A percentile compares a stretch with the other conserved stretches of the same genome.
Conservation (phyloP, 2,329 filamentous ascomycete genomes). For the Ophidiomyces ophidiicola region DNA sequence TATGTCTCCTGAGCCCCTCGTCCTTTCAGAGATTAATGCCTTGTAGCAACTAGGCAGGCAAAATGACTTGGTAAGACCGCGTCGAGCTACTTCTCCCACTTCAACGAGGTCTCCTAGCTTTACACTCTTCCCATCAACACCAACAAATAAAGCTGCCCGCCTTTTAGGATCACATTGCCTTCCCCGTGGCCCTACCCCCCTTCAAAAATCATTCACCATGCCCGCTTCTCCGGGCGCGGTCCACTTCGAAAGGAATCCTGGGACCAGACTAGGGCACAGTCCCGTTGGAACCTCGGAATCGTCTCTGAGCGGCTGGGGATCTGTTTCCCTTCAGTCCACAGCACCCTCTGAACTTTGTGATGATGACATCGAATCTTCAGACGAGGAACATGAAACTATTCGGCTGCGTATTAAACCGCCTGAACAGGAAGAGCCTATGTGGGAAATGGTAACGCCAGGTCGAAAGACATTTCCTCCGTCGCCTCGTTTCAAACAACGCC, state of each 20-base stretch:
- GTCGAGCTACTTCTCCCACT: constrained; percentile 29
- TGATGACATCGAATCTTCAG: constrained; percentile 1
- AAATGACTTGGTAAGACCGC: constrained; percentile 19
- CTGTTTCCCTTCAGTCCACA: constrained; percentile 8
- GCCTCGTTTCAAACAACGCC: background rate
- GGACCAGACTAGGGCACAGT: background rate
- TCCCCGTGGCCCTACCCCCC: constrained; percentile 20
- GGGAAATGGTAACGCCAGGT: constrained; percentile 16
- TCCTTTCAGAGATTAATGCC: background rate
- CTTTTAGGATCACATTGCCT: constrained; percentile 17
- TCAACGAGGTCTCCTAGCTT: constrained; percentile 28
- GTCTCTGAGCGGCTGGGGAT: constrained; percentile 4
- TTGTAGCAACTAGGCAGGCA: constrained; percentile 8
- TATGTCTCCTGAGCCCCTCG: constrained; percentile 20
- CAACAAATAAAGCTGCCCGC: constrained; percentile 23
- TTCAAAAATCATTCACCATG: constrained; percentile 19
- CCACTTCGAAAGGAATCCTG: background rate
- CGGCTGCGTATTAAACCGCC: constrained; percentile 11
- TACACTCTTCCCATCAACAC: constrained; percentile 28
- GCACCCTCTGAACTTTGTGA: constrained; percentile 5
- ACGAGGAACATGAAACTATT: constrained; percentile 10
- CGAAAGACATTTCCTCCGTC: background rate
- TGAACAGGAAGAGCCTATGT: constrained; percentile 11
- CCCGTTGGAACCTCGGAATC: constrained; percentile 4
- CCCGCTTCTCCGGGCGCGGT: background rate